phyloP scores from a whole-genome alignment of 2,329 filamentous ascomycete genomes.

The Pseudocercospora crystallina region DNA sequence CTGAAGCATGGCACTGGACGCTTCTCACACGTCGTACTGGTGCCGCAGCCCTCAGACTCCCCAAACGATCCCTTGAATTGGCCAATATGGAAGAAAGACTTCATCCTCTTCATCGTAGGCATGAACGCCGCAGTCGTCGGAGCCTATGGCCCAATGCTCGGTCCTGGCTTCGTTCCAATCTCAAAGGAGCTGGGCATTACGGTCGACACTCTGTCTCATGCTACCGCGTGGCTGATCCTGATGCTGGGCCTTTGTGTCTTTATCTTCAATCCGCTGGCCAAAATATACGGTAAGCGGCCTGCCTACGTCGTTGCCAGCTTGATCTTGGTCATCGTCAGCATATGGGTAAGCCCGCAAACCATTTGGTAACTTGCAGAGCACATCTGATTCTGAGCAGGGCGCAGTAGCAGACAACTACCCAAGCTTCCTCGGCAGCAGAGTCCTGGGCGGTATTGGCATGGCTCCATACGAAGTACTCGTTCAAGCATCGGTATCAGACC shows the following conservation, averaged over 20 bases:
- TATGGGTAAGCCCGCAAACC: constrained; percentile 39
- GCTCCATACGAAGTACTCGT: constrained; percentile 54
- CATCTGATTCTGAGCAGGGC: constrained; percentile 23
- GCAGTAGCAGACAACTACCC: constrained; percentile 44
- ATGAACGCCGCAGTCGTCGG: constrained; percentile 51
- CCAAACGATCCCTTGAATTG: constrained; percentile 53
- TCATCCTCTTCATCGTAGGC: constrained; percentile 47
- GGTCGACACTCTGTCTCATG: constrained; percentile 45
- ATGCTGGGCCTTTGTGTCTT: constrained; percentile 50
- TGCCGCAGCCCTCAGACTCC: constrained; percentile 50
- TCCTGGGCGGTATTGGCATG: constrained; percentile 52
- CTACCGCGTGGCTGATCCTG: constrained; percentile 52
- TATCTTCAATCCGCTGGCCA: constrained; percentile 52
- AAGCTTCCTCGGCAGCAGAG: constrained; percentile 49
- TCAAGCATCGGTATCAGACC: constrained; percentile 48
- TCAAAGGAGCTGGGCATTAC: constrained; percentile 45
- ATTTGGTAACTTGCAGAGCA: not conserved
- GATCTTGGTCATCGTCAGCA: constrained; percentile 48
- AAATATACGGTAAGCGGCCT: constrained; percentile 52
- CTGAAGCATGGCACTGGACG: constrained; percentile 36
- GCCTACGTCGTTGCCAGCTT: constrained; percentile 49
- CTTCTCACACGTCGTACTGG: constrained; percentile 29
- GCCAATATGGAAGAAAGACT: constrained; percentile 49
- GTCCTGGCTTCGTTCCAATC: constrained; percentile 51
- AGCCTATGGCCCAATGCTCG: constrained; percentile 54